A percentile compares a stretch with the other conserved stretches of the same genome.
phyloP scores from a whole-genome alignment of 2,329 filamentous ascomycete species.

The Trichoderma lentiforme region DNA sequence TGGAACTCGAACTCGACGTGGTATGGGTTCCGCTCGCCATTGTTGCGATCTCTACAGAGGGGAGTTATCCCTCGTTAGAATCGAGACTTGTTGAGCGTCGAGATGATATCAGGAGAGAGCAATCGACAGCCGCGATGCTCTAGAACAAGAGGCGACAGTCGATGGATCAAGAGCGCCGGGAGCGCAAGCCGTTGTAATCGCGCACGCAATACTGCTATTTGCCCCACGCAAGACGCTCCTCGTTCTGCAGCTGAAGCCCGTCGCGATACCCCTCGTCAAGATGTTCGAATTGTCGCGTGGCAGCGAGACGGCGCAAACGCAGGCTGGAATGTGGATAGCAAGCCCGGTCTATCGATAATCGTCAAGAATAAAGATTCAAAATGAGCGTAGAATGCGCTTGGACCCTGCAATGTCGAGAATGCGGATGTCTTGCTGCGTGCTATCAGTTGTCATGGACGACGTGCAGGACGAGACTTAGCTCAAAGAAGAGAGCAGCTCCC shows the following conservation, averaged over 20 bases:
- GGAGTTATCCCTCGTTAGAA: slow-evolving; percentile 18
- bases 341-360: not conserved
- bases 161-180: slow-evolving; percentile 20
- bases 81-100: not conserved
- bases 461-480: slow-evolving; percentile 19
- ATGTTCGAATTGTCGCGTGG: not conserved
- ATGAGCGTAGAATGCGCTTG: not conserved
- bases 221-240: not conserved
- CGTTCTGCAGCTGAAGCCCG: not conserved
- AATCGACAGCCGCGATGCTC: slow-evolving; percentile 20
- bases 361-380: not conserved
- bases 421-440: slow-evolving; percentile 14
- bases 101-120: not conserved
- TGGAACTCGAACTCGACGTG: slow-evolving; percentile 18
- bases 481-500: slow-evolving; percentile 10
- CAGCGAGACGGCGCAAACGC: not conserved
- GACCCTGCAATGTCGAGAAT: slow-evolving; percentile 16
- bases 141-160: slow-evolving; percentile 25
- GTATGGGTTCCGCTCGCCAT: slow-evolving; percentile 26
- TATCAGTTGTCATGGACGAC: slow-evolving; percentile 15
- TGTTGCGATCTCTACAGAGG: not conserved
- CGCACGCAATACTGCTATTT: not conserved
- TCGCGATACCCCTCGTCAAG: not conserved
- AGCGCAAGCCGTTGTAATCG: slow-evolving; percentile 7
- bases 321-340: slow-evolving; percentile 10